Base-by-base conservation (phyloP, 441 rosid genomes). In the Pelargonium australe region DNA sequence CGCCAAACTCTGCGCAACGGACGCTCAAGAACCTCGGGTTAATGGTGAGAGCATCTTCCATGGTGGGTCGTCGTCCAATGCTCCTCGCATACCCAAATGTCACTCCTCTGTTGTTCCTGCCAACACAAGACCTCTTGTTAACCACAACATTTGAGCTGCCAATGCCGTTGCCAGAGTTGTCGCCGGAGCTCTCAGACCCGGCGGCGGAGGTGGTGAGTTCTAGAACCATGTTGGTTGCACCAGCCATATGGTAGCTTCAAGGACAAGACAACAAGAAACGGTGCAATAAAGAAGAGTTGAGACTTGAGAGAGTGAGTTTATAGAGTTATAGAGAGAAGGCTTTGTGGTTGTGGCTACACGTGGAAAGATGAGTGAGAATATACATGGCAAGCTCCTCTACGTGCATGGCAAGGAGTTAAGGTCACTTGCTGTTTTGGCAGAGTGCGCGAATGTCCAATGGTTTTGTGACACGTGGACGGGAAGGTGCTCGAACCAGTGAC, bases 381-480 rank as follows among this genome's bases (percentile, higher is more conserved):
- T 49, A 49, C 57, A 49, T 49, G 57, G 57, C 57, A 49, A 49
- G 17, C 57, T n/a, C 3, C 55, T 49, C 57, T 49, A 49, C 57
- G 57, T 49, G 57, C 57, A 49, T 49, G 57, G 57, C 17, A 0
- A 13, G 7, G 57, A 49, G 19, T 49, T 4, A 49, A 13, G 16
- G 57, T 49, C 41, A 37, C 41, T 37, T 6, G 41, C 8, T 3
- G 40, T 37, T 37, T 37, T 6, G 7, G 1, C 41, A 37, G 41
- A 37, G 7, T 37, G 8, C 41, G 41, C 8, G 7, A 37, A 37
- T 37, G 41, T 37, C 41, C 41, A 5, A 37, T 37, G 41, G 41
- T 37, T 37, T 37, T 37, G 7, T 37, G 41, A 37, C 41, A 37
- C 8, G 41, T 37, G 41, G 41, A 37, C 41, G 41, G 41, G 41